Evolutionary conservation across 1,284 basidiomycete species (phyloP), one percentile per base, ranked within the genome.

Genomic region (Sporisorium scitamineum): DNA sequence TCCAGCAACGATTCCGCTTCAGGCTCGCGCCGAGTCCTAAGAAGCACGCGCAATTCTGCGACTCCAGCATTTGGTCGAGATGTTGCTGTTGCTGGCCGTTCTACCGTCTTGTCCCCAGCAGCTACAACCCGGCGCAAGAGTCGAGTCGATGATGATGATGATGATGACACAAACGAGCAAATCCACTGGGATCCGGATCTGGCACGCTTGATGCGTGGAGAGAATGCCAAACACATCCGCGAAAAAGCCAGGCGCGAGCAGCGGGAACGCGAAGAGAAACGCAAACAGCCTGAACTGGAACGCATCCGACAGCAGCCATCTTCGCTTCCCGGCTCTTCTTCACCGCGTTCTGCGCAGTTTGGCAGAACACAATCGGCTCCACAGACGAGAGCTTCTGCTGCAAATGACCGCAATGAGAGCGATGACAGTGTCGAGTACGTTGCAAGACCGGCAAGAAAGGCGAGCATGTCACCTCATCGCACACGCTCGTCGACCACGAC

Each of bases 141-240:
- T 34, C 10, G 44, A 47, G 4, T 16, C 8, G 26, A n/a, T 18
- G 31, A 27, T 0, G 51, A 54, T 2, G 42, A 45, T 2, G 60
- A 62, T 5, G 70, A 60, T 8, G 51, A 50, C 3, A 54, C 39
- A 10, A 48, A 45, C 11, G 62, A 53, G 0, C 24, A 61, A 20
- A 56, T 81, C n/a, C 63, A 73, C 18, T 70, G 77, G 58, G 73
- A 76, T 57, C 73, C 80, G 4, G 80, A 75, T 24, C 64, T 81
- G 0, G 80, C 80, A 13, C 64, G 65, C 7, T 63, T 71, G 39
- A 75, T 78, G 59, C 59, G 63, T 6, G 80, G 80, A 4, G 58
- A 59, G 14, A 69, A 81, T 20, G 71, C 73, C 14, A 65, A 72
- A 24, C 56, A 71, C 18, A 52, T 80, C n/a, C 72, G 78, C 10